Evolutionary conservation across 129 eudicot species (phyloP).

Genomic region (Escallonia rubra): DNA sequence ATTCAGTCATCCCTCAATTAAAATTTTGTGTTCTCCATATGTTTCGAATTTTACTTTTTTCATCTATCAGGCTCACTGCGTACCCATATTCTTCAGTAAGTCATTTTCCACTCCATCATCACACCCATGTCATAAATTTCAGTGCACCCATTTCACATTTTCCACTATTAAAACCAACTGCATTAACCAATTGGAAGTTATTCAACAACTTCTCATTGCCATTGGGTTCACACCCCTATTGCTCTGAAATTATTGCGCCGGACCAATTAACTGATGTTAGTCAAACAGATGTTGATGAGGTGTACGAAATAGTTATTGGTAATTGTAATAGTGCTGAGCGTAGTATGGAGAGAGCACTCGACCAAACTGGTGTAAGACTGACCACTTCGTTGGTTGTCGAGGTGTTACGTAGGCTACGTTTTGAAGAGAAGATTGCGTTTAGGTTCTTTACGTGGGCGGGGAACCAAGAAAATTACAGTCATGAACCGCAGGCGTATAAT

Average conservation of each 20-base stretch:
- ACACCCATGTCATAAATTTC: no score
- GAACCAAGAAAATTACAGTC: constrained; percentile 57
- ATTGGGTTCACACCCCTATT: constrained; percentile 7
- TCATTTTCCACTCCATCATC: no score
- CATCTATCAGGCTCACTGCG: no score
- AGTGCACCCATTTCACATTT: no score
- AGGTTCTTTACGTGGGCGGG: constrained; percentile 91
- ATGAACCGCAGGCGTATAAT: constrained; percentile 62
- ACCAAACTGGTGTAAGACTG: constrained; percentile 32
- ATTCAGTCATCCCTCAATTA: no score
- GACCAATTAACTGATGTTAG: constrained; percentile 13
- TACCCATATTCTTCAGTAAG: no score
- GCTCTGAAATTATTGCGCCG: constrained; percentile 15
- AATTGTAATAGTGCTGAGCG: constrained; percentile 25
- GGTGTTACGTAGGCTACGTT: constrained; percentile 56
- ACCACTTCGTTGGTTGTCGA: constrained; percentile 59
- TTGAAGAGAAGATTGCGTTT: constrained; percentile 71
- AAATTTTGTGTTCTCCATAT: no score
- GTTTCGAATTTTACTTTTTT: no score
- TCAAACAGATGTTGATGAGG: constrained; percentile 34
- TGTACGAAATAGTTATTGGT: constrained; percentile 49
- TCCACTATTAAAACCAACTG: no score
- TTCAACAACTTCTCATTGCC: constrained; percentile 1
- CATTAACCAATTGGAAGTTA: not conserved
- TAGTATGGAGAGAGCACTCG: constrained; percentile 57